These are phyloP conservation scores for Capsicum pubescens DNA, from an alignment of 257 asterid species.

Conservation along the genomic window DNA sequence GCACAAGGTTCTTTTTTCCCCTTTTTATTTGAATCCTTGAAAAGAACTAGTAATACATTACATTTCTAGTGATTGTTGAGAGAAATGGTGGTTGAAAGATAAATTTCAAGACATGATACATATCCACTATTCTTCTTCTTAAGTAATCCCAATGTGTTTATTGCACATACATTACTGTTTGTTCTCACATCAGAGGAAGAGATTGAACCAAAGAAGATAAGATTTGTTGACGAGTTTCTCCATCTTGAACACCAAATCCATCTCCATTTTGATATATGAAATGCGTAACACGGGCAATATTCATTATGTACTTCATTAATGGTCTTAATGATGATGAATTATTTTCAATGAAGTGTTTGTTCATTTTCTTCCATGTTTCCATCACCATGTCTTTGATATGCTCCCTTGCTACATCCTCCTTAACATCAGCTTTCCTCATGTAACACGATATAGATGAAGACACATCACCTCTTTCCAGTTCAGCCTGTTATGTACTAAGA, in stretches of 20 bases:
- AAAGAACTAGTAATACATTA: background rate
- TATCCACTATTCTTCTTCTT: background rate
- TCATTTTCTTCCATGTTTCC: conserved; percentile 55
- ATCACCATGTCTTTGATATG: conserved; percentile 40
- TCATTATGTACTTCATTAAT: conserved; percentile 41
- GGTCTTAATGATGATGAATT: background rate
- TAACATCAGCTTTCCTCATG: conserved; percentile 57
- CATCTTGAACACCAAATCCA: conserved; percentile 62
- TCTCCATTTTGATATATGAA: conserved; percentile 67
- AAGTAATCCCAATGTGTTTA: background rate
- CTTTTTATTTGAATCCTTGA: no score
- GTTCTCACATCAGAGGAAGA: conserved; percentile 21
- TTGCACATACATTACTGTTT: background rate
- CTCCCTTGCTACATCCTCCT: conserved; percentile 49
- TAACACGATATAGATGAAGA: conserved; percentile 62
- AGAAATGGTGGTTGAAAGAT: background rate
- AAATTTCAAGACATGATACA: background rate
- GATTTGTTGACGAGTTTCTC: conserved; percentile 46
- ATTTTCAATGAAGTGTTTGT: conserved; percentile 31
- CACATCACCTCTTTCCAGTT: conserved; percentile 65
- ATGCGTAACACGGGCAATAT: conserved; percentile 51
- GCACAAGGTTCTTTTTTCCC: no score
- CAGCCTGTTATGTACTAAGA: conserved; percentile 42
- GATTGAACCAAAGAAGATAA: conserved; percentile 58
- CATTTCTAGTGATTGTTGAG: background rate